A percentile compares a stretch with the other conserved stretches of the same genome.
These are phyloP conservation scores for Alternaria brassicae DNA, from an alignment of 2,329 filamentous ascomycete genomes.

Conservation along the genomic window DNA sequence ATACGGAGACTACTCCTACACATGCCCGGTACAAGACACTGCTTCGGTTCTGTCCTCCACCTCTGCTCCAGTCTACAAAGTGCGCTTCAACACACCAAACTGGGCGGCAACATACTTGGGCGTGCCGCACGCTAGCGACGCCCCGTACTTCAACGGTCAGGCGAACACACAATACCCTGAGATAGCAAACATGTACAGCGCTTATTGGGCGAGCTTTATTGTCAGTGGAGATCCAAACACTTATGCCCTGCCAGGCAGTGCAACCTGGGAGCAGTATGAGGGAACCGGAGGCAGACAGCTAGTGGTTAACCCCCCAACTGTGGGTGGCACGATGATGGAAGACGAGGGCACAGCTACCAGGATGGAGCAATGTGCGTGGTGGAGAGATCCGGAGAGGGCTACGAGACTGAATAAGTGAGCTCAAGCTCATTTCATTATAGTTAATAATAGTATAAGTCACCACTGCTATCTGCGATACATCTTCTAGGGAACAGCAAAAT, in stretches of 20 bases:
- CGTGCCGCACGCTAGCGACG: slow-evolving; percentile 45
- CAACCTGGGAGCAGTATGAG: slow-evolving; percentile 42
- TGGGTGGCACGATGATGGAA: slow-evolving; percentile 38
- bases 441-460: not conserved
- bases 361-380: slow-evolving; percentile 43
- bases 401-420: slow-evolving; percentile 41
- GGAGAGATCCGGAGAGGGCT: slow-evolving; percentile 42
- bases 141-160: slow-evolving; percentile 42
- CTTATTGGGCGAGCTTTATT: slow-evolving; percentile 48
- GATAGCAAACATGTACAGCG: slow-evolving; percentile 42
- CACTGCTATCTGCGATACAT: not conserved
- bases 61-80: slow-evolving; percentile 43
- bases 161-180: slow-evolving; percentile 37
- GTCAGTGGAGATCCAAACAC: slow-evolving; percentile 47
- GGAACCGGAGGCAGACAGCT: slow-evolving; percentile 23
- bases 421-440: not conserved
- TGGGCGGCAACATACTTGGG: slow-evolving; percentile 33
- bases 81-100: slow-evolving; percentile 48
- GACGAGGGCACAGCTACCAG: slow-evolving; percentile 34
- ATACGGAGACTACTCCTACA: slow-evolving; percentile 47
- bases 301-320: slow-evolving; percentile 30
- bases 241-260: slow-evolving; percentile 25
- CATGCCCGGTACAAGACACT: slow-evolving; percentile 47
- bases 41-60: slow-evolving; percentile 33
- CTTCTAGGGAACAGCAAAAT: not conserved